These are phyloP conservation scores for Aspergillus egyptiacus DNA, from an alignment of 495 filamentous ascomycete species.

Conservation along the genomic window DNA sequence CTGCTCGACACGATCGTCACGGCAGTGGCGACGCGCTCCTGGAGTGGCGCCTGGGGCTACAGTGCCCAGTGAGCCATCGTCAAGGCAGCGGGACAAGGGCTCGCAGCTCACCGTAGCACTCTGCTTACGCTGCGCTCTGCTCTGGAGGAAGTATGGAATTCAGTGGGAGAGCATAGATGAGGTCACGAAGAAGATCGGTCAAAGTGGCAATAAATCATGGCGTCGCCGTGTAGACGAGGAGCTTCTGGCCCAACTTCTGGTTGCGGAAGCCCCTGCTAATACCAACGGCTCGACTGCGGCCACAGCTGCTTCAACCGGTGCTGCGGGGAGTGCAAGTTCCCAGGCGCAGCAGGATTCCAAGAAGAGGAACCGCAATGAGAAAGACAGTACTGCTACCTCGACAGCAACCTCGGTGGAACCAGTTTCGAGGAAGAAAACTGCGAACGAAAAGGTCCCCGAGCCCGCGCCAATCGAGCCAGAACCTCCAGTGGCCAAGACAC, in stretches of 20 bases:
- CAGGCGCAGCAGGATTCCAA: slow-evolving; percentile 47
- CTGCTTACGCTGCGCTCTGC: slow-evolving; percentile 78
- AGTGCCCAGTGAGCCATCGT: slow-evolving; percentile 59
- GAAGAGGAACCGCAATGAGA: slow-evolving; percentile 55
- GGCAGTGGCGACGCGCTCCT: slow-evolving; percentile 90
- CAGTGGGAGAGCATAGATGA: slow-evolving; percentile 96
- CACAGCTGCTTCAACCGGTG: slow-evolving; percentile 40
- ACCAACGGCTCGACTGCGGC: slow-evolving; percentile 42
- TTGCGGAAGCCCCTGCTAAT: slow-evolving; percentile 44
- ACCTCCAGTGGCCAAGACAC: slow-evolving; percentile 63
- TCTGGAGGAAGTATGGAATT: slow-evolving; percentile 93
- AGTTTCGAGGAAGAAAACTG: slow-evolving; percentile 55
- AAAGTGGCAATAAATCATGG: slow-evolving; percentile 77
- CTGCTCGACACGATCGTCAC: slow-evolving; percentile 68
- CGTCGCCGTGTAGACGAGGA: slow-evolving; percentile 89
- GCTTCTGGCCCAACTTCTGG: slow-evolving; percentile 70
- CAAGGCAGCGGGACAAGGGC: slow-evolving; percentile 64
- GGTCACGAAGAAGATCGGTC: slow-evolving; percentile 79
- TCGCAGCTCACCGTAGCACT: slow-evolving; percentile 74
- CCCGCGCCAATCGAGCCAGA: slow-evolving; percentile 59
- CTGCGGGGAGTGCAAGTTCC: slow-evolving; percentile 36
- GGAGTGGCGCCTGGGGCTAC: slow-evolving; percentile 64
- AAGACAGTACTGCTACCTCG: slow-evolving; percentile 44
- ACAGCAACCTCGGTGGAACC: slow-evolving; percentile 42
- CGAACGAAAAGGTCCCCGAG: slow-evolving; percentile 49